Evolutionary conservation across 2,329 filamentous ascomycete genomes (phyloP).

Genomic region (Arachnomyces sp.): DNA sequence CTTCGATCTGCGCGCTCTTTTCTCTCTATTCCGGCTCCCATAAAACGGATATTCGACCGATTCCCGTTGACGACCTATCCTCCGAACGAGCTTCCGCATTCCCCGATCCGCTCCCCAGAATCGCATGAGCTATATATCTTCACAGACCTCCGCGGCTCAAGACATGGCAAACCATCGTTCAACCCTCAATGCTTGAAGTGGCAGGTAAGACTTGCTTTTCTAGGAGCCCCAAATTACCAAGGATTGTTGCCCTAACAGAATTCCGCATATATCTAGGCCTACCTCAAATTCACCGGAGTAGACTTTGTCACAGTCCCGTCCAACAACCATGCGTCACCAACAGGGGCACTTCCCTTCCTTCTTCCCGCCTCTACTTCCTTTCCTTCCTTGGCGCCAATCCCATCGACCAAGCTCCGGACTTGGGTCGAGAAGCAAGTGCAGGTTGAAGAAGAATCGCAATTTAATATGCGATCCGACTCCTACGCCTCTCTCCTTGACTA

Average conservation of each 20-base stretch:
- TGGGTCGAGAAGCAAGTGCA: slow-evolving; percentile 54
- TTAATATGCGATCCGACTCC: slow-evolving; percentile 57
- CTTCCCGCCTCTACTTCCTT: slow-evolving; percentile 44
- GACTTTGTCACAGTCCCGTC: slow-evolving; percentile 61
- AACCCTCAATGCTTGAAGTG: slow-evolving; percentile 93
- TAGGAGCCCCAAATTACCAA: background rate
- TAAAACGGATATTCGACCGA: slow-evolving; percentile 74
- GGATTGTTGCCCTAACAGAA: background rate
- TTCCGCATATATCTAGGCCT: slow-evolving; percentile 51
- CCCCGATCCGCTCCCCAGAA: slow-evolving; percentile 36
- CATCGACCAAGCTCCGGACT: slow-evolving; percentile 59
- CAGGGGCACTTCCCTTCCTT: slow-evolving; percentile 81
- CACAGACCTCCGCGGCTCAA: slow-evolving; percentile 56
- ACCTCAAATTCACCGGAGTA: slow-evolving; percentile 68
- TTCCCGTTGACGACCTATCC: slow-evolving; percentile 74
- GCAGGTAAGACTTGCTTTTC: slow-evolving; percentile 59
- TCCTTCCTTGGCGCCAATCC: slow-evolving; percentile 40
- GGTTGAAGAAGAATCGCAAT: slow-evolving; percentile 41
- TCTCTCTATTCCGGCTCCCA: slow-evolving; percentile 54
- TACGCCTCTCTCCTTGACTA: slow-evolving; percentile 72
- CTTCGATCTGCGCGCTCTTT: slow-evolving; percentile 21
- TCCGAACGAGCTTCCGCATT: slow-evolving; percentile 64
- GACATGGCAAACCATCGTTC: slow-evolving; percentile 61
- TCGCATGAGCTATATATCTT: slow-evolving; percentile 69
- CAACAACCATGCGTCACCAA: slow-evolving; percentile 88